Evolutionary conservation across 164 flowering plant species (phyloP).

Genomic region (Berberis thunbergii): DNA sequence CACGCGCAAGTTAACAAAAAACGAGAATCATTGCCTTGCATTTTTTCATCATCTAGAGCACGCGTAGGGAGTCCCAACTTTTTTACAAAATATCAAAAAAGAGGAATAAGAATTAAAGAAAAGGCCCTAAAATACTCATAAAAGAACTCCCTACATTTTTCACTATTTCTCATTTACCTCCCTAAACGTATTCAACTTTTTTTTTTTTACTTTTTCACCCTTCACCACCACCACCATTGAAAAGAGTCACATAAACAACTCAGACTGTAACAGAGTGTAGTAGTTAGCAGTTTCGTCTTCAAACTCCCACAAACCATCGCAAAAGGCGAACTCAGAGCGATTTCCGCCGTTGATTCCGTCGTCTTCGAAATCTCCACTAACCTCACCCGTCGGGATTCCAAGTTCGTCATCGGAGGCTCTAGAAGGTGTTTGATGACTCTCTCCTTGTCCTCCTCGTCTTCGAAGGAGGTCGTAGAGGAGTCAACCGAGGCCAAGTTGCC

Average conservation of each 20-base stretch:
- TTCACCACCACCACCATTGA: not conserved
- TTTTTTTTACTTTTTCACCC: not conserved
- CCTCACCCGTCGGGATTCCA: slow-evolving; percentile 41
- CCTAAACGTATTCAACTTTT: not conserved
- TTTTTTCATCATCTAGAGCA: no score
- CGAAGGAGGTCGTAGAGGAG: not conserved
- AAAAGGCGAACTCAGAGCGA: slow-evolving; percentile 1
- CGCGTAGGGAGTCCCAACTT: not conserved
- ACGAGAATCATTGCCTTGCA: no score
- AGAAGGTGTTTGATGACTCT: slow-evolving; percentile 54
- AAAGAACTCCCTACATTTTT: not conserved
- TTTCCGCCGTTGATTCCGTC: slow-evolving; percentile 1
- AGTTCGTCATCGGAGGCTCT: slow-evolving; percentile 85
- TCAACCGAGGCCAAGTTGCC: not conserved
- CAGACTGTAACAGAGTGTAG: slow-evolving; percentile 17
- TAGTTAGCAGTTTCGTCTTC: slow-evolving; percentile 16
- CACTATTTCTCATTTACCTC: not conserved
- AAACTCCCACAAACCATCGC: slow-evolving; percentile 38
- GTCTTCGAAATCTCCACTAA: not conserved
- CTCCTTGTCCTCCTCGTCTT: slow-evolving; percentile 5
- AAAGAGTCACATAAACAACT: slow-evolving; percentile 7
- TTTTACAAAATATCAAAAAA: not conserved
- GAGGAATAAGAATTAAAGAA: not conserved
- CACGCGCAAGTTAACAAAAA: no score
- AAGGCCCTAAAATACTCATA: not conserved